Base-by-base conservation (phyloP, 352 stramenopile species). In the Pythium brachiatum region DNA sequence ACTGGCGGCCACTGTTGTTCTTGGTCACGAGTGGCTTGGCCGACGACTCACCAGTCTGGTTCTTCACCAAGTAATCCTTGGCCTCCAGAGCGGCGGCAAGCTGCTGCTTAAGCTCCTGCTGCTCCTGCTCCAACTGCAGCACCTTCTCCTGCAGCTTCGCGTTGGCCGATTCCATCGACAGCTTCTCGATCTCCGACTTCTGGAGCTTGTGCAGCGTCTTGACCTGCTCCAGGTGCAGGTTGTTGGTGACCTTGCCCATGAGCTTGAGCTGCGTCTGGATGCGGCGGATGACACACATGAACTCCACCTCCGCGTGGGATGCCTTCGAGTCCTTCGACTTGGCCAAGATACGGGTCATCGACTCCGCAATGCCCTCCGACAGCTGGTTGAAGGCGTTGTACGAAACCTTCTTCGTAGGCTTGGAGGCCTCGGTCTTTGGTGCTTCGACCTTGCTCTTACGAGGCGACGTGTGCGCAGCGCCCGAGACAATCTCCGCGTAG, bases 211-310 rank as follows among this genome's bases (percentile, higher is more conserved):
- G 27, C 16, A 71, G 56, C 21, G 73, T 75, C 41, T 70, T 62
- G 43, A 76, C 65, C 51, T 81, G 72, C 26, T 78, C 72, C 12
- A 73, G 57, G 16, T 73, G 67, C 34, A 81, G 74, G 20, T 56
- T 69, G 27, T 53, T 68, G 50, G 57, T 78, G n/a, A 72, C 71
- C 11, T 65, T 69, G 1, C 73, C 70, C 73, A 81, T 78, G 41
- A 81, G 60, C 51, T 74, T 78, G 50, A 81, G 62, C 57, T 78
- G 73, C 7, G 68, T 64, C 53, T 76, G 68, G 51, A 81, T 78
- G 52, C 74, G 74, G 25, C 69, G 70, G 29, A 81, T 60, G 18
- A 81, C 25, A 25, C 68, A 72, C 38, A 68, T 69, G 25, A 81
- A 61, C 53, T 81, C 70, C 9, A 81, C 62, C 29, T 81, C 73